These are phyloP conservation scores for Aspergillus flavus DNA, from an alignment of 2,329 filamentous ascomycete species.

Conservation along the genomic window DNA sequence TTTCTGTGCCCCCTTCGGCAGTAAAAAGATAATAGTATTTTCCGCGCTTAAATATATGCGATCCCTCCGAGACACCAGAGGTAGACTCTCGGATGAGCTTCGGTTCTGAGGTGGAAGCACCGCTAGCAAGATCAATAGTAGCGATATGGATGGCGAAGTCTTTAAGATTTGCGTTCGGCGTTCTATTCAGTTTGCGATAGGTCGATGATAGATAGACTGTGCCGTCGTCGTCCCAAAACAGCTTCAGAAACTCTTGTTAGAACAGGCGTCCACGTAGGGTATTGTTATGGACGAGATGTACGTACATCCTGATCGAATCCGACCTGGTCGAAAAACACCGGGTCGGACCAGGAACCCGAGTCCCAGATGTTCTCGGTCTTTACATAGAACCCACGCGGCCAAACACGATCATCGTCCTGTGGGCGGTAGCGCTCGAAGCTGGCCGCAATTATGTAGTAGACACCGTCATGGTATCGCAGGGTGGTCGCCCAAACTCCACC, in stretches of 20 bases:
- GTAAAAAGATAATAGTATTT: constrained; percentile 57
- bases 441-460: constrained; percentile 53
- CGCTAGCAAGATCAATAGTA: constrained; percentile 36
- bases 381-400: constrained; percentile 58
- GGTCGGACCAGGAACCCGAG: constrained; percentile 55
- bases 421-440: constrained; percentile 47
- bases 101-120: constrained; percentile 34
- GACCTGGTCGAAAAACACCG: constrained; percentile 57
- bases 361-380: constrained; percentile 58
- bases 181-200: constrained; percentile 40
- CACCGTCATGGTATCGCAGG: constrained; percentile 47
- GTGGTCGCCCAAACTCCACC: constrained; percentile 53
- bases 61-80: constrained; percentile 53
- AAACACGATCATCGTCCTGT: constrained; percentile 50
- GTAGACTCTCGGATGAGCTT: constrained; percentile 49
- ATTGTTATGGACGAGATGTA: constrained; percentile 2
- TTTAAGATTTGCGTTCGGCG: constrained; percentile 46
- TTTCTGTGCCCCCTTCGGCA: constrained; percentile 60
- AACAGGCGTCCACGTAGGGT: neutral
- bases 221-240: constrained; percentile 56
- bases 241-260: constrained; percentile 31
- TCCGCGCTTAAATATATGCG: constrained; percentile 57
- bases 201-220: constrained; percentile 53
- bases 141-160: constrained; percentile 53
- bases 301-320: constrained; percentile 58